Base-by-base conservation (phyloP, 2,329 filamentous ascomycete species). In the Mycosphaerella sp. region DNA sequence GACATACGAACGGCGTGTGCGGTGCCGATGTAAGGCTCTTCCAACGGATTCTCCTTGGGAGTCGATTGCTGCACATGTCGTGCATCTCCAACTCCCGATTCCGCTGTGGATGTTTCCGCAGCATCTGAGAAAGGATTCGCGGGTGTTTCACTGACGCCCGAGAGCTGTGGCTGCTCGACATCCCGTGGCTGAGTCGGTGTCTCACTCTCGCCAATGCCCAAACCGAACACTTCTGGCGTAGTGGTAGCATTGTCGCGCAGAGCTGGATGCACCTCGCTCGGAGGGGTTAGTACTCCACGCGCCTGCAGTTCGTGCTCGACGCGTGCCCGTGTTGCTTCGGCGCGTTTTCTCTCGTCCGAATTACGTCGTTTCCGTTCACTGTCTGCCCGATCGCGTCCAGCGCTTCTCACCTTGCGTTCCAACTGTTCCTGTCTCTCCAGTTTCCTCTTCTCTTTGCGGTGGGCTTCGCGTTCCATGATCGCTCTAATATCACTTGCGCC, bases 401-500 rank as follows among this genome's bases (percentile, higher is more conserved):
- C 83, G 45, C 80, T 77, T 36, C 82, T 78, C 18, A 93, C 71
- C 52, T 79, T 81, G 48, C 78, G 78, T 58, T 86, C 81, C 18
- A 84, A 70, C 57, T 78, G 81, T 55, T 88, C 82, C 56, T 82
- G 80, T 17, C 91, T 85, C 34, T 77, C 77, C 51, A 79, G 75
- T 47, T 78, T 80, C 70, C 87, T 90, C 66, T 82, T 82, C 59
- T 95, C 87, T 58, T 79, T 82, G 51, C 93, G 80, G 62, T 90
- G 81, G 59, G 84, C 79, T 64, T 98, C 93, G 53, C 93, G 78
- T 62, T 98, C 93, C 80, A 98, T 85, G 27, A 97, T 75, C 65
- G 95, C 87, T 52, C 91, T 80, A 35, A 98, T 69, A 60, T 89
- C 90, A 46, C 85, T 81, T 3, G 93, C 86, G 69, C 89, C 88